phyloP scores from a whole-genome alignment of 495 filamentous ascomycete species.

The Penicillium ucsense region DNA sequence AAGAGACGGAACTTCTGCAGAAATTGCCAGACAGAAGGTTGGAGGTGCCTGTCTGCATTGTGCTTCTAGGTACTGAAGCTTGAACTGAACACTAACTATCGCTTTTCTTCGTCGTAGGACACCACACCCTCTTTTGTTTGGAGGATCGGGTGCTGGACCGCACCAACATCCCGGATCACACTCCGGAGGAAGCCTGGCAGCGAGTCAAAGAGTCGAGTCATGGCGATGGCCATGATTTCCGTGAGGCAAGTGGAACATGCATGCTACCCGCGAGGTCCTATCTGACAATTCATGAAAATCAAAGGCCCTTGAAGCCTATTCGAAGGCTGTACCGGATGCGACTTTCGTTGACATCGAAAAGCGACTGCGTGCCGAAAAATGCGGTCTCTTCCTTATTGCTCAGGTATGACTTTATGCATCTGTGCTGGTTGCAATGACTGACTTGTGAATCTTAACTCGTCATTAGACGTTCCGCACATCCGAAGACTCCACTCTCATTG shows the following conservation, averaged over 20 bases:
- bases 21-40: conserved; percentile 68
- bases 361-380: conserved; percentile 54
- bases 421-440: not conserved
- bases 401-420: conserved; percentile 28
- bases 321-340: conserved; percentile 57
- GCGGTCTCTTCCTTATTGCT: conserved; percentile 66
- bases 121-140: conserved; percentile 55
- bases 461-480: conserved; percentile 27
- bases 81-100: not conserved
- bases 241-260: conserved; percentile 38
- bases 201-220: conserved; percentile 51
- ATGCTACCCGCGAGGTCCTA: conserved; percentile 1
- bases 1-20: conserved; percentile 55
- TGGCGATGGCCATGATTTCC: conserved; percentile 61
- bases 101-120: conserved; percentile 41
- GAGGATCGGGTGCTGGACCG: conserved; percentile 60
- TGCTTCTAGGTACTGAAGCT: too few species aligned
- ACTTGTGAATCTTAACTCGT: conserved; percentile 18
- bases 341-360: conserved; percentile 65
- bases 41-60: not conserved
- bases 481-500: conserved; percentile 45
- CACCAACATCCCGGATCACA: conserved; percentile 44
- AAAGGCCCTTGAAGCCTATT: conserved; percentile 58
- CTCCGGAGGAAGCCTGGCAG: conserved; percentile 61
- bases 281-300: conserved; percentile 6